Evolutionary conservation across 176 grass and related monocot species (phyloP).

Genomic region (Dactylis glomerata): DNA sequence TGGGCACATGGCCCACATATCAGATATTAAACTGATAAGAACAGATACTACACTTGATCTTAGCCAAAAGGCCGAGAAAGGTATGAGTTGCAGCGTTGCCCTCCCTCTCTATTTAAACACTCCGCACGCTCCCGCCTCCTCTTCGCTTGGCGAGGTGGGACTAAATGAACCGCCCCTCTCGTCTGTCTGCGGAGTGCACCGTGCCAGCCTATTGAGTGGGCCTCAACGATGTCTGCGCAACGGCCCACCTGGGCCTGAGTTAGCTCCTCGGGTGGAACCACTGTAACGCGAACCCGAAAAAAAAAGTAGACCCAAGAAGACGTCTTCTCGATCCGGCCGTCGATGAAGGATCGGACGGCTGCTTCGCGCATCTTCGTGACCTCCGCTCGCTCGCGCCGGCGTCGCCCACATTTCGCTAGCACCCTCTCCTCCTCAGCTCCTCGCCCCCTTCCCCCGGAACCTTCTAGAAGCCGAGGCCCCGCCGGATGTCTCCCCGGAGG

Average conservation of each 20-base stretch:
- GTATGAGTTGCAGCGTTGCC: background rate
- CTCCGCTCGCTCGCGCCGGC: conserved; percentile 38
- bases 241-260: background rate
- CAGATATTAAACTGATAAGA: conserved; percentile 91
- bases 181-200: background rate
- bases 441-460: background rate
- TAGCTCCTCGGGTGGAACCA: background rate
- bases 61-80: conserved; percentile 81
- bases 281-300: background rate
- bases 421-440: background rate
- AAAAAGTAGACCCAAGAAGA: background rate
- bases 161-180: background rate
- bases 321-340: conserved; percentile 15
- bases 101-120: background rate
- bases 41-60: conserved; percentile 84
- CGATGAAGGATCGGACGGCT: background rate
- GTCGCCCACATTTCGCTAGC: conserved; percentile 27
- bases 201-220: background rate
- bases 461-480: conserved; percentile 19
- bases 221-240: background rate
- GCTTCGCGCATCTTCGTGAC: conserved; percentile 29
- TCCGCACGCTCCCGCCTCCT: background rate
- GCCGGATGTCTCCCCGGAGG: conserved; percentile 48
- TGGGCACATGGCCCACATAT: conserved; percentile 30
- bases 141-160: background rate